Base-by-base conservation (phyloP, 2,329 filamentous ascomycete genomes). In the Exophiala lecanii-corni region DNA sequence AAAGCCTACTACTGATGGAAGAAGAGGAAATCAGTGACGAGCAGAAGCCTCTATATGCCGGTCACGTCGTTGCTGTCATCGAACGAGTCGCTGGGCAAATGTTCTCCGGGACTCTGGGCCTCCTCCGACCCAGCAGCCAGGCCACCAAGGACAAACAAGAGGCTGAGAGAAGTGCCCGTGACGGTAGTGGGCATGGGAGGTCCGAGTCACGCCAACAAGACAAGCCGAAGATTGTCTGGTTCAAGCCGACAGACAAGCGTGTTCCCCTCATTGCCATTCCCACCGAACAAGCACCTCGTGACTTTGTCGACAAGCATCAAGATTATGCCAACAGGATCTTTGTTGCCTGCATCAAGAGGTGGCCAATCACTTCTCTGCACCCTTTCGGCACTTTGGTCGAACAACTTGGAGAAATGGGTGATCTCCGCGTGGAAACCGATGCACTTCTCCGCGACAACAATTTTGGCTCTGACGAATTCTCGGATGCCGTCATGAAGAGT, bases 181-280 rank as follows among this genome's bases (percentile, higher is more conserved):
- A 97, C 62, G 91, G 89, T 49, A 89, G 89, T 50, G 76, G 77
- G 53, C 69, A 71, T 41, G 82, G 84, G 50, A 78, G 77, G 48
- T 78, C 82, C 40, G 82, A 92, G 54, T 86, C 89, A 49, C 86
- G 89, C 41, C 80, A 86, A 51, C 89, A 94, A 63, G 92, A 98
- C 53, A 96, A 96, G 70, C 92, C 92, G 51, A 98, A 98, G 81
- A 98, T 98, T 68, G 92, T 98, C 31, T 98, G 92, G 92, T 98
- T 98, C 74, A 98, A 98, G 75, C 92, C 92, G 45, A 98, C 92
- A 1, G 92, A 98, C 70, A 97, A 98, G 78, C 88, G 92, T 61
- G 92, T 98, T 36, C 92, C 92, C 37, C 75, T 98, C 54, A 98
- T 98, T 65, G 92, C 92, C 41, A 98, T 98, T 53, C 92, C 92